Evolutionary conservation across 345 rosid genomes (phyloP).

Genomic region (Linum lewisii): DNA sequence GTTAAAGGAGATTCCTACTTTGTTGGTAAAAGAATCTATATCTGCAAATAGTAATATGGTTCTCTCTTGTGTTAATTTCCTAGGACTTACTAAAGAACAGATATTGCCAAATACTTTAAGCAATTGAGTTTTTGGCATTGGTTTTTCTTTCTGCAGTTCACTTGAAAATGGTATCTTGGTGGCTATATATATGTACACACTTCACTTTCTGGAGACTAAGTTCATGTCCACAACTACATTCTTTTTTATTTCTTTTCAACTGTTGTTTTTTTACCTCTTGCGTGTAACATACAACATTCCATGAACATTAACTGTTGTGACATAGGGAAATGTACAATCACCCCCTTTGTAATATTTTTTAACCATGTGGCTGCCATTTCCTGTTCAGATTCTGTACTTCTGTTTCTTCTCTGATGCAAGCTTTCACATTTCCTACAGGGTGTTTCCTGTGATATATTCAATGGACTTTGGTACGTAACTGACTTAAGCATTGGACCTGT

Average conservation of each 20-base stretch:
- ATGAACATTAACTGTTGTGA: not conserved
- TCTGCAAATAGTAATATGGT: too few species aligned
- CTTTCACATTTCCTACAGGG: conserved; percentile 45
- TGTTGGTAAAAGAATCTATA: too few species aligned
- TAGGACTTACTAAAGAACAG: too few species aligned
- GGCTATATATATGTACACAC: not conserved
- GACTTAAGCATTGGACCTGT: conserved; percentile 59
- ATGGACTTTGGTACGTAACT: conserved; percentile 78
- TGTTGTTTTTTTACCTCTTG: not conserved
- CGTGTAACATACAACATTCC: not conserved
- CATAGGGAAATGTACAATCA: not conserved
- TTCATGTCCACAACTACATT: not conserved
- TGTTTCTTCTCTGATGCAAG: not conserved
- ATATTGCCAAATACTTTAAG: too few species aligned
- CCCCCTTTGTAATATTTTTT: too few species aligned
- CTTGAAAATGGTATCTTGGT: not conserved
- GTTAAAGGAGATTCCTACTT: too few species aligned
- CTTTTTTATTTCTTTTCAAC: not conserved
- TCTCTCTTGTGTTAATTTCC: too few species aligned
- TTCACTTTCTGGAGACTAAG: not conserved
- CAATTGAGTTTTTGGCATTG: too few species aligned
- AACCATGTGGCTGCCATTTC: not conserved
- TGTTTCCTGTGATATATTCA: conserved; percentile 69
- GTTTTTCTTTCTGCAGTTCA: not conserved
- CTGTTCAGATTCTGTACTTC: not conserved